Base-by-base conservation (phyloP, 352 stramenopile species). In the Globisporangium cystogenes region DNA sequence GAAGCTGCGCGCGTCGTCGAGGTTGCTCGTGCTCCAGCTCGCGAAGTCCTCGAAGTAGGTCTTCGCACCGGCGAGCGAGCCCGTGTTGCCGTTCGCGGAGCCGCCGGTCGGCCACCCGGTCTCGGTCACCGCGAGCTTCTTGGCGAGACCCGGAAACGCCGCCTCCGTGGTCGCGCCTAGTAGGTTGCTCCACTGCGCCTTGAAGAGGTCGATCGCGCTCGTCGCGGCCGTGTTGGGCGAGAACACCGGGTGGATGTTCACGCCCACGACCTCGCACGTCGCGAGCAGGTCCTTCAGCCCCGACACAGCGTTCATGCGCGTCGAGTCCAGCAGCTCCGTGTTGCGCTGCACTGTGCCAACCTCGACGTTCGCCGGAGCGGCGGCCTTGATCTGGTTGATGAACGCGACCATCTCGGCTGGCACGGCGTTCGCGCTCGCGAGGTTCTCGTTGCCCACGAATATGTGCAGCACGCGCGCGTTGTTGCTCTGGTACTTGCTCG, bases 241-340 rank as follows among this genome's bases (percentile, higher is more conserved):
- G 65, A 89, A 91, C 15, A 81, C 70, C 1, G 77, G 72, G 57
- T 88, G 76, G 48, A 89, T 85, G 70, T 91, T 88, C 53, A 86
- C 79, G 36, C 77, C 80, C 21, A 86, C 55, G 37, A 81, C 63
- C 50, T 91, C 77, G 59, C 73, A 85, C 12, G 55, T 63, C 3
- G 51, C 42, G 21, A 87, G 58, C n/a, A 91, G 62, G 51, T 77
- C 67, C 23, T 59, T 43, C 27, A 78, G 39, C 1, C 69, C 67
- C 26, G 55, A 65, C 37, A 82, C 62, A 18, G 64, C 49, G 31
- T 42, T 59, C 41, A 70, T 69, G 20, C 65, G 70, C 12, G 62
- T 50, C 52, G 65, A 64, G 54, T 82, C 68, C 16, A 81, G 59
- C 50, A 77, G 46, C 58, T 81, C 70, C 26, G 70, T 81, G 54